Percentiles rank a stretch among this genome's conserved stretches.
phyloP scores from a whole-genome alignment of 1,284 basidiomycete species.

The Irpex lacteus region DNA sequence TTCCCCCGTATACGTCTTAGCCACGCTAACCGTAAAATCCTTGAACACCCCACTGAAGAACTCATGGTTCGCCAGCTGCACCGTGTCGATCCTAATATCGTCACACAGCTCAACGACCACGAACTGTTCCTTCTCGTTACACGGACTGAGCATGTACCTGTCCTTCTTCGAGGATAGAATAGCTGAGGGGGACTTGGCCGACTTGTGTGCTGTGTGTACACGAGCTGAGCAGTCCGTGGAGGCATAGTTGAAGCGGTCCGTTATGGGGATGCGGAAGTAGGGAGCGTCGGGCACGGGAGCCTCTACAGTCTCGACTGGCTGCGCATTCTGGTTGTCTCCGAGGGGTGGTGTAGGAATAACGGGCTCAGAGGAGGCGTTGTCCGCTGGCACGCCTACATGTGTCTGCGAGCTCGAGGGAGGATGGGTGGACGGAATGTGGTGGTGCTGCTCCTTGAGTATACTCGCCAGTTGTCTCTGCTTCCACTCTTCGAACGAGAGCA shows the following conservation, averaged over 20 bases:
- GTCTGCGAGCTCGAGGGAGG: constrained; percentile 19
- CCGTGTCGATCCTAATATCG: constrained; percentile 93
- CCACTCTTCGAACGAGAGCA: constrained; percentile 91
- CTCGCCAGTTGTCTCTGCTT: constrained; percentile 62
- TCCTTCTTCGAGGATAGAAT: constrained; percentile 92
- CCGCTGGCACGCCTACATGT: constrained; percentile 16
- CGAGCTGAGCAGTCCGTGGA: constrained; percentile 91
- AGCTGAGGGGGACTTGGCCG: constrained; percentile 80
- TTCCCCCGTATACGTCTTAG: constrained; percentile 69
- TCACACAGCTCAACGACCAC: constrained; percentile 97
- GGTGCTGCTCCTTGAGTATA: constrained; percentile 25
- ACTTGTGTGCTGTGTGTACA: constrained; percentile 80
- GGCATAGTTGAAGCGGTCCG: constrained; percentile 92
- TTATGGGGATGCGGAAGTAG: constrained; percentile 65
- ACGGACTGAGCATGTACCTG: constrained; percentile 96
- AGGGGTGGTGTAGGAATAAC: background rate
- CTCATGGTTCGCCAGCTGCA: constrained; percentile 96
- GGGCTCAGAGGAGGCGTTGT: constrained; percentile 3
- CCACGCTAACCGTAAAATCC: constrained; percentile 85
- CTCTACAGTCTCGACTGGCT: constrained; percentile 11
- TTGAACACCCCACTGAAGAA: constrained; percentile 98
- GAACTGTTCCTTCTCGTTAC: constrained; percentile 72
- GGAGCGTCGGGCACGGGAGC: constrained; percentile 40
- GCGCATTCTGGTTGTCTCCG: background rate
- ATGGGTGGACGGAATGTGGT: constrained; percentile 12